Base-by-base conservation (phyloP, 768 basidiomycete genomes). In the Rhizopogon roseolus region DNA sequence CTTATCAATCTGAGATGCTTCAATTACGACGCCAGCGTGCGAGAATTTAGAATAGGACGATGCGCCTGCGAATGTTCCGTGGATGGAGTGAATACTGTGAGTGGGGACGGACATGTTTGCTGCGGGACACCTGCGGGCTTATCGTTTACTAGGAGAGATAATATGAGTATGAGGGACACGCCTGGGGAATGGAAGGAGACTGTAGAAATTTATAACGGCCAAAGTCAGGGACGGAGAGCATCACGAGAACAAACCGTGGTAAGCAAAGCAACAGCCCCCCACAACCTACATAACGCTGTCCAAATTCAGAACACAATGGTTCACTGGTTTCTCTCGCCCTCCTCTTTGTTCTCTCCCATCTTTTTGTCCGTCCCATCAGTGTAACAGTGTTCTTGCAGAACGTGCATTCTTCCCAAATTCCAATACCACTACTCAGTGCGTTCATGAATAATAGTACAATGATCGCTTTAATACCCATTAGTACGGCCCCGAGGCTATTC, bases 61-160 rank as follows among this genome's bases (percentile, higher is more conserved):
- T 16, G 69, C 56, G 43, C 66, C 66, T 34, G 66, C 64, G 45
- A 68, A 68, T 2, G 68, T 60, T 19, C 66, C 66, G 37, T 68
- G 66, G 48, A 68, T 68, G 53, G 66, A 64, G 41, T 70, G 68
- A 37, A 68, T 60, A 29, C 60, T 57, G 56, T 63, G 66, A 38
- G 63, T 9, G 38, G 68, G 57, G 14, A 57, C 8, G 43, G 68
- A 64, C 67, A 68, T 68, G 22, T 29, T 6, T 8, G 11, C 34
- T 34, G 34, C 11, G 34, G 11, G 54, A 37, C 41, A 38, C 60
- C 55, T 52, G 63, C 57, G 14, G 19, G 48, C 58, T 44, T 54
- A 54, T 40, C 41, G 44, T 41, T 39, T 17, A 56, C 51, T 46
- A 60, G 46, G 45, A 53, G 29, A 25, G 34, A 41, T 49, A 49